phyloP scores from a whole-genome alignment of 129 eudicot genomes.

The Erigeron canadensis region DNA sequence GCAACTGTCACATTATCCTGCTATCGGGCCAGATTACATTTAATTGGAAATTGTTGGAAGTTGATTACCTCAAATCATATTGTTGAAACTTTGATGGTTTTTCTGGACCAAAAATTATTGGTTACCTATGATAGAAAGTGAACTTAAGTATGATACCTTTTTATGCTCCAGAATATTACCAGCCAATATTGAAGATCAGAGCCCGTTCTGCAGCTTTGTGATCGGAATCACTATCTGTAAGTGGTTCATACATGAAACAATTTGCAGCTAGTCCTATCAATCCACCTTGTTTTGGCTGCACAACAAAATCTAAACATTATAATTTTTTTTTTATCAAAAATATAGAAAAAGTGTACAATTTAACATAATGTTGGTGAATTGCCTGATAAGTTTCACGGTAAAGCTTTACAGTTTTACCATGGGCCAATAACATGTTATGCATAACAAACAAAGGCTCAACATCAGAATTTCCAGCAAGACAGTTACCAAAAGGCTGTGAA shows the following conservation, averaged over 20 bases:
- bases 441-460: conserved; percentile 63
- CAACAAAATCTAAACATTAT: neutral
- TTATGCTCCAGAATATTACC: conserved; percentile 39
- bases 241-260: conserved; percentile 51
- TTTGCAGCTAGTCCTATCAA: conserved; percentile 42
- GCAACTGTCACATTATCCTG: neutral
- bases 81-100: neutral
- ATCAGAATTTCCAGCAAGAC: conserved; percentile 67
- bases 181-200: conserved; percentile 47
- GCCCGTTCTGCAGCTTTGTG: conserved; percentile 58
- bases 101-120: neutral
- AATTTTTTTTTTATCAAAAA: neutral
- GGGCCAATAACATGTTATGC: conserved; percentile 75
- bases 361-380: neutral
- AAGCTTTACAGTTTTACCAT: conserved; percentile 67
- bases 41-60: neutral
- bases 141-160: neutral
- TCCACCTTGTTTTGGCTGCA: conserved; percentile 61
- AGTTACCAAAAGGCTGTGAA: conserved; percentile 77
- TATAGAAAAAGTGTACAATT: too few species aligned
- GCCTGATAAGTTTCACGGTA: conserved; percentile 64
- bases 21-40: neutral
- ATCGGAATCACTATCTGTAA: conserved; percentile 43
- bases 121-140: neutral
- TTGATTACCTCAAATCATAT: too few species aligned